A percentile compares a stretch with the other conserved stretches of the same genome.
Conservation (phyloP, 2,329 filamentous ascomycete species). For the Coleophoma eucalyptorum region DNA sequence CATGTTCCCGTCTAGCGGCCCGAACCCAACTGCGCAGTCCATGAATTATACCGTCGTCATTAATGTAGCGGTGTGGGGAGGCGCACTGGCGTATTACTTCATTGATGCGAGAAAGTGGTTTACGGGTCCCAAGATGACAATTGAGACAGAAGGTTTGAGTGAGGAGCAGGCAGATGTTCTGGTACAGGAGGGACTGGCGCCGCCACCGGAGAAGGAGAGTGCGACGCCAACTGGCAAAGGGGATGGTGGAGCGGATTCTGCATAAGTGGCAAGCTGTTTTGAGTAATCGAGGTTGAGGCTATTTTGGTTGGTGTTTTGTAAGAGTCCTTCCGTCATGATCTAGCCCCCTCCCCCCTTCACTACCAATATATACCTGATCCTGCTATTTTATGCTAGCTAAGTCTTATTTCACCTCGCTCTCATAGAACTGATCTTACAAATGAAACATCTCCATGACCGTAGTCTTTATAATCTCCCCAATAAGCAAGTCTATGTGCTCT, state of each 20-base stretch:
- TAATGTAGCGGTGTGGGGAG: constrained; percentile 54
- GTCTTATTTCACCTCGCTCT: too few relatives aligned
- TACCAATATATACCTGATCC: too few relatives aligned
- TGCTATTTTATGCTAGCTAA: too few relatives aligned
- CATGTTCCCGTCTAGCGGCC: constrained; percentile 56
- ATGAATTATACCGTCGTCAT: constrained; percentile 66
- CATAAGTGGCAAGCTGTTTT: neutral
- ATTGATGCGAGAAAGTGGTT: constrained; percentile 56
- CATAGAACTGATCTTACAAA: too few relatives aligned
- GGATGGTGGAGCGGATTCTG: neutral
- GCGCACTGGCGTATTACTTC: constrained; percentile 50
- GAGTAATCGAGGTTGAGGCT: too few relatives aligned
- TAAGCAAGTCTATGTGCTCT: too few relatives aligned
- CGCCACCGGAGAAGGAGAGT: constrained; percentile 1
- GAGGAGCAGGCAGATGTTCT: constrained; percentile 23
- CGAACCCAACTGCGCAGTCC: constrained; percentile 40
- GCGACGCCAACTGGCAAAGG: neutral
- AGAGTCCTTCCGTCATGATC: too few relatives aligned
- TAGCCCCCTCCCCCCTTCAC: too few relatives aligned
- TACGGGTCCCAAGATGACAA: constrained; percentile 53
- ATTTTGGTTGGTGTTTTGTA: too few relatives aligned
- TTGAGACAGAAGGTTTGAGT: constrained; percentile 31
- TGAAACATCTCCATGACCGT: too few relatives aligned
- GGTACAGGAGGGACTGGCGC: constrained; percentile 18
- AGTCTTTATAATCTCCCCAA: too few relatives aligned